These are phyloP conservation scores for Singerocomus rubriflavus DNA, from an alignment of 1,284 basidiomycete genomes.

Conservation along the genomic window DNA sequence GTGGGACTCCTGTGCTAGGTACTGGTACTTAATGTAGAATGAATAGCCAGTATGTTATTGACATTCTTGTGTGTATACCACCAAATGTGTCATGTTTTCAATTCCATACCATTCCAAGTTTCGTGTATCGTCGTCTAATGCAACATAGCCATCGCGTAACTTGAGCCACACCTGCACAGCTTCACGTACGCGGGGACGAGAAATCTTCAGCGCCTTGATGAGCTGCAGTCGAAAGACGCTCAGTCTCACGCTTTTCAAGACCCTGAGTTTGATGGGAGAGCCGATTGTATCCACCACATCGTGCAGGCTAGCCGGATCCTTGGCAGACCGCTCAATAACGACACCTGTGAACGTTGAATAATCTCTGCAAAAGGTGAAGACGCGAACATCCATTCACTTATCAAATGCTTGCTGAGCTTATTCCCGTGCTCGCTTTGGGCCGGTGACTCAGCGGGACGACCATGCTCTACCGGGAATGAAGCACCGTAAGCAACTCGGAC, in stretches of 20 bases:
- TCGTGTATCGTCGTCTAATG: slow-evolving; percentile 47
- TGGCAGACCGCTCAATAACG: slow-evolving; percentile 31
- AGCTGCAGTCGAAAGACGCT: slow-evolving; percentile 54
- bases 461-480: slow-evolving; percentile 51
- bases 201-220: slow-evolving; percentile 42
- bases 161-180: slow-evolving; percentile 50
- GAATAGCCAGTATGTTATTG: neutral
- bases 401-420: slow-evolving; percentile 59
- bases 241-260: slow-evolving; percentile 65
- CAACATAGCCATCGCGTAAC: slow-evolving; percentile 48
- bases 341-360: slow-evolving; percentile 35
- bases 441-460: slow-evolving; percentile 45
- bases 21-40: slow-evolving; percentile 3
- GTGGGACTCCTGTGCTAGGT: slow-evolving; percentile 11
- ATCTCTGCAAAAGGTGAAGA: neutral
- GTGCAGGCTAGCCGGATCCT: slow-evolving; percentile 15
- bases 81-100: slow-evolving; percentile 54
- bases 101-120: slow-evolving; percentile 71
- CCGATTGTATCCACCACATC: slow-evolving; percentile 7
- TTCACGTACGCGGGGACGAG: slow-evolving; percentile 15
- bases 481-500: neutral
- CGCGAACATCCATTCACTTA: slow-evolving; percentile 43
- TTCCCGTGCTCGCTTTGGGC: slow-evolving; percentile 37
- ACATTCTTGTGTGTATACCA: slow-evolving; percentile 32
- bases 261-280: slow-evolving; percentile 41